Evolutionary conservation across 2,329 filamentous ascomycete species (phyloP), one percentile per base, ranked within the genome.

Genomic region (Fusarium sp.): DNA sequence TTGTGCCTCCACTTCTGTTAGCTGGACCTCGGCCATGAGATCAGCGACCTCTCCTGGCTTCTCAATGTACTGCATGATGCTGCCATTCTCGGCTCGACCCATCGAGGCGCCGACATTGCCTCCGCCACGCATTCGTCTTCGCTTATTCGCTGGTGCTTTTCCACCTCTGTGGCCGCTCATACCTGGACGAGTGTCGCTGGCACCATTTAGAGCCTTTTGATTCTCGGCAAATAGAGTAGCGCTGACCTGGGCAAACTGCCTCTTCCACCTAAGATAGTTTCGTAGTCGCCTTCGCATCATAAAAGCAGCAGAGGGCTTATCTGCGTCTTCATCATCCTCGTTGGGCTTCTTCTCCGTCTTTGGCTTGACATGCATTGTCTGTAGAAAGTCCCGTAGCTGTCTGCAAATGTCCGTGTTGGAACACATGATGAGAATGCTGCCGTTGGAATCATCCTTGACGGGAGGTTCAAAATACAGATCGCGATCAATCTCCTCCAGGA

Each of bases 401-500:
- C 93, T 90, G 79, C 94, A 97, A 10, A 94, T 97, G 64, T 92
- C 91, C 65, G 93, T 91, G 77, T 97, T 96, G 29, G 92, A 92
- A 79, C 96, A 98, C 96, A 99, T 98, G 80, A 99, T 94, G 36
- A 99, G 85, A 58, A 98, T 94, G 3, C 94, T 94, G n/a, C 94
- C 93, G 79, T 95, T 97, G 0, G 95, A 97, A 77, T 95, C 94
- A 80, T 96, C 94, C 64, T 90, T 87, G n/a, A 87, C 84, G 10
- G 87, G 85, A 7, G 94, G 93, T 71, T 97, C 95, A 78, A 97
- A 92, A 80, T 97, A 96, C 17, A 94, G 87, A 78, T 98, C 95
- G 62, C 92, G 90, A 78, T 98, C 96, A 75, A 99, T 98, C 82
- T 99, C 96, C 72, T 96, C 92, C 6, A 99, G 84, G 1, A 98